These are phyloP conservation scores for Talaromyces thailandensis DNA, from an alignment of 495 filamentous ascomycete genomes.

Conservation along the genomic window DNA sequence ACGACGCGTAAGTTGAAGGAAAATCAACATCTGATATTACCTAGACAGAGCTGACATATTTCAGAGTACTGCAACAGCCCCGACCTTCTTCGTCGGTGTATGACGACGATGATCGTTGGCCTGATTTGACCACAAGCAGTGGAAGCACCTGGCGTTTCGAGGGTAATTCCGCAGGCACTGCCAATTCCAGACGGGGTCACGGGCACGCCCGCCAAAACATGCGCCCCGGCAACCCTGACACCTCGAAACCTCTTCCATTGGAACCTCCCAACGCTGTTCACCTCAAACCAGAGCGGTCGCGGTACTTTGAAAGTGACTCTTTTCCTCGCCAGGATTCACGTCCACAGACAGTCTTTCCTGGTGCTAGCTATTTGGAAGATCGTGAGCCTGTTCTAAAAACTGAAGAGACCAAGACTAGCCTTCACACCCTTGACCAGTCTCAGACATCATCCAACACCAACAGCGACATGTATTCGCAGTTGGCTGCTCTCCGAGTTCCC, in stretches of 20 bases:
- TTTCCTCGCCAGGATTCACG: background rate
- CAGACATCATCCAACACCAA: background rate
- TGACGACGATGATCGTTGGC: background rate
- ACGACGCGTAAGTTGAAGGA: background rate
- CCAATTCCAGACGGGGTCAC: background rate
- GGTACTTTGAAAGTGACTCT: background rate
- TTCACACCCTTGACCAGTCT: background rate
- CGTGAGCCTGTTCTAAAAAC: background rate
- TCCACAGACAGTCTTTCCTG: background rate
- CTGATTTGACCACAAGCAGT: conserved; percentile 1
- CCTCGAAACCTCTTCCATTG: background rate
- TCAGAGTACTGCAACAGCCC: background rate
- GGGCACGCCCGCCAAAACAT: background rate
- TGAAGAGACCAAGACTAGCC: background rate
- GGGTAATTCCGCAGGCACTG: background rate
- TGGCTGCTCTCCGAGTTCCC: background rate
- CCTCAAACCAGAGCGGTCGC: background rate
- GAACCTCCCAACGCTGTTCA: background rate
- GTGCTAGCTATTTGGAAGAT: background rate
- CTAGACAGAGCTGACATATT: background rate
- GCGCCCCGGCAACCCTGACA: background rate
- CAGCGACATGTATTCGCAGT: background rate
- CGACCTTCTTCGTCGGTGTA: conserved; percentile 4
- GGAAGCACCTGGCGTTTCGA: background rate
- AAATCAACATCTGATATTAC: background rate